Percentiles rank a stretch among this genome's conserved stretches.
phyloP scores from a whole-genome alignment of 305 asterid genomes.

The Fraxinus paxiana region DNA sequence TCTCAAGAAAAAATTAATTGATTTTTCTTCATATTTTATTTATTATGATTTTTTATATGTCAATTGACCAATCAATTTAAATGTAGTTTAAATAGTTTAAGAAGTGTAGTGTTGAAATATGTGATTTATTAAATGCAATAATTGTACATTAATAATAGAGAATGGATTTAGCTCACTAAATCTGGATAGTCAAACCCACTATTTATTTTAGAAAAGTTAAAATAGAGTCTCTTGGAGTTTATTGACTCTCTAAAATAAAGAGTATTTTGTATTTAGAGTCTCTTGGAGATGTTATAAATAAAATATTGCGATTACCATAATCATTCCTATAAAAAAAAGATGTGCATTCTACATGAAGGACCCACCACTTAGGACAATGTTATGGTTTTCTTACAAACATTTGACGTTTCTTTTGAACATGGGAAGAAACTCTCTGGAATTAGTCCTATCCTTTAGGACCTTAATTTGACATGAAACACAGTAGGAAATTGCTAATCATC shows the following conservation, averaged over 20 bases:
- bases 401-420: background rate
- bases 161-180: background rate
- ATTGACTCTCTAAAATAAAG: background rate
- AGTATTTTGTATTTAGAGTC: background rate
- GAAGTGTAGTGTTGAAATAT: background rate
- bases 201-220: background rate
- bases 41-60: too few species aligned
- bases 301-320: background rate
- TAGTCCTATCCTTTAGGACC: background rate
- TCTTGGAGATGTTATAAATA: background rate
- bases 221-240: background rate
- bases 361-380: background rate
- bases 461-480: background rate
- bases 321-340: background rate
- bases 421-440: background rate
- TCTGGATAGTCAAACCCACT: background rate
- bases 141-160: background rate
- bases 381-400: background rate
- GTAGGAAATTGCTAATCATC: background rate
- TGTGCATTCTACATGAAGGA: background rate
- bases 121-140: background rate
- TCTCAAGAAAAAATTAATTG: too few species aligned
- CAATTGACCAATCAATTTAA: too few species aligned
- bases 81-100: background rate
- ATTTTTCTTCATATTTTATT: too few species aligned